phyloP scores from a whole-genome alignment of 2,329 filamentous ascomycete genomes.

The Plectosphaerella plurivora region DNA sequence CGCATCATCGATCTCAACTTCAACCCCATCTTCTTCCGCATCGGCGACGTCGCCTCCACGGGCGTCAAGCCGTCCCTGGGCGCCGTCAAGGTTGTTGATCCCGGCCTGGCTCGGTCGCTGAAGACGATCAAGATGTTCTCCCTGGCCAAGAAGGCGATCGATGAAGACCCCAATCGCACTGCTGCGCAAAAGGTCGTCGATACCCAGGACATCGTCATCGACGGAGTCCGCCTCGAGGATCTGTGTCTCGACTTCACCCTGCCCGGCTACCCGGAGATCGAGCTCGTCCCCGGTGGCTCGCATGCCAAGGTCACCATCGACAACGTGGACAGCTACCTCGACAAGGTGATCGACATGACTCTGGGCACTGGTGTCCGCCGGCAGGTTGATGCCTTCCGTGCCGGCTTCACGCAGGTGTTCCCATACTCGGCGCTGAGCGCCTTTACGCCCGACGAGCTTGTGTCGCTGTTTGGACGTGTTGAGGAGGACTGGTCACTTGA shows the following conservation, averaged over 20 bases:
- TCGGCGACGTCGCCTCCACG: conserved; percentile 64
- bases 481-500: conserved; percentile 98
- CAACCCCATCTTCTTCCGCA: conserved; percentile 96
- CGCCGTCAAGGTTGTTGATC: conserved; percentile 84
- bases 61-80: conserved; percentile 78
- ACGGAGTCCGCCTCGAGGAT: conserved; percentile 78
- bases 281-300: conserved; percentile 71
- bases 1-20: conserved; percentile 97
- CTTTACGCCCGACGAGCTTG: conserved; percentile 92
- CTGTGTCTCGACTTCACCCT: conserved; percentile 91
- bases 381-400: conserved; percentile 86
- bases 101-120: conserved; percentile 78
- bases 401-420: conserved; percentile 93
- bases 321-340: conserved; percentile 85
- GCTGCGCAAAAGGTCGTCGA: conserved; percentile 67
- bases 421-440: conserved; percentile 87
- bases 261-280: conserved; percentile 83
- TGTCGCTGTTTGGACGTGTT: conserved; percentile 86
- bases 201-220: conserved; percentile 65
- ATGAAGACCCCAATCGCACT: conserved; percentile 63
- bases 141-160: conserved; percentile 75
- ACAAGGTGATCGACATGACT: conserved; percentile 87
- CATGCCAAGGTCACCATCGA: conserved; percentile 77
- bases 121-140: conserved; percentile 85
- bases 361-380: conserved; percentile 81